Base-by-base conservation (phyloP, 331 rosid genomes). In the Spiraea crenata region DNA sequence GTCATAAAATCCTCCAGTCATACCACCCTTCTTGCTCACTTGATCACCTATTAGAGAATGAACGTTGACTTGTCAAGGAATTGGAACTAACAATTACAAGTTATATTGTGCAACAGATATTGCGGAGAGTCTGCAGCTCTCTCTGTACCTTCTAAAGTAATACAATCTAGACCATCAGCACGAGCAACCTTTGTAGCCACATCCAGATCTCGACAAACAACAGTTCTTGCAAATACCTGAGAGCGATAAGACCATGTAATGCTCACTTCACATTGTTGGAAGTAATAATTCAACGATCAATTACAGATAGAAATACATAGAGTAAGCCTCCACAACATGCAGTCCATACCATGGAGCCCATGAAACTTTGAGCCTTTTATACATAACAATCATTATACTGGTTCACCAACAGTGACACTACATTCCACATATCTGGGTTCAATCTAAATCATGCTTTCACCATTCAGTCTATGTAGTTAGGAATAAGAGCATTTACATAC, bases 1-100 rank as follows among this genome's bases (percentile, higher is more conserved):
- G 65, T 93, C 97, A 83, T 93, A 91, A 83, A 93, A 93, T 71
- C 99, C 99, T 57, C 99, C 99, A 0, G 99, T 93, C 99, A 91
- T 91, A 63, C 95, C 93, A 73, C 99, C 99, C 79, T 87, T 93
- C 88, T 91, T 93, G 89, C 97, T 93, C 55, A 93, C 96, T 85
- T 93, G 99, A 78, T 93, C 99, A 73, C 99, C 99, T 93, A 83
- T 84, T 64, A 67, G 16, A 61, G 54, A 57, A 71, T 31, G 16
- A 34, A 49, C 16, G 68, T 51, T 34, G 69, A 69, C 69, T 78
- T 70, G 76, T 71, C 74, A 82, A 77, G 73, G 35, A 51, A 64
- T 73, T 73, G 70, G 51, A 62, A 72, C 34, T 48, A 17, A 57
- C 6, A 57, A 55, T 65, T 37, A 59, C 25, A 38, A 25, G 31